Evolutionary conservation across 805 yeast species (phyloP).

Genomic region (Peterozyma xylosa): DNA sequence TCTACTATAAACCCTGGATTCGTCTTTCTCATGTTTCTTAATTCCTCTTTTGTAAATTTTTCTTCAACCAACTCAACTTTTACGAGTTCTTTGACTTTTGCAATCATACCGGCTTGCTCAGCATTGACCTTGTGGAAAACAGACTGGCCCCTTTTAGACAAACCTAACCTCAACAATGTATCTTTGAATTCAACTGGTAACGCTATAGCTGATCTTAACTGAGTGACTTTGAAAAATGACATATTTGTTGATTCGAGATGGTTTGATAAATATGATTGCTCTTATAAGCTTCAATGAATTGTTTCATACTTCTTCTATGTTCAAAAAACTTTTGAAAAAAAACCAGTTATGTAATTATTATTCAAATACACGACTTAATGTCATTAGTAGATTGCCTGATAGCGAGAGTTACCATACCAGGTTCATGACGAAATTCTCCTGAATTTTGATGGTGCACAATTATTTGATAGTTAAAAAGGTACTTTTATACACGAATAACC

Average conservation of each 20-base stretch:
- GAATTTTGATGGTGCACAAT: too few species aligned
- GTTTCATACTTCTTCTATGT: too few species aligned
- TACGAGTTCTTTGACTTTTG: conserved; percentile 79
- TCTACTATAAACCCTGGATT: conserved; percentile 58
- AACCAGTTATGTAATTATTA: too few species aligned
- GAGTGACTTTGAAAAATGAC: conserved; percentile 57
- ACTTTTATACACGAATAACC: too few species aligned
- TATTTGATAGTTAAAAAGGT: too few species aligned
- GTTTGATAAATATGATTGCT: too few species aligned
- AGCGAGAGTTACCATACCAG: too few species aligned
- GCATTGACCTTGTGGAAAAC: conserved; percentile 71
- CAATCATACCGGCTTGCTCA: conserved; percentile 77
- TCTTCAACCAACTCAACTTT: conserved; percentile 66
- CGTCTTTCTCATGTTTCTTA: conserved; percentile 48
- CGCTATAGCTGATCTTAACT: conserved; percentile 78
- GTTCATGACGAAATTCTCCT: too few species aligned
- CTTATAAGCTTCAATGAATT: too few species aligned
- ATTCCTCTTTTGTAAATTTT: conserved; percentile 40
- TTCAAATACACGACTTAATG: too few species aligned
- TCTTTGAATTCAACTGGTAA: conserved; percentile 61
- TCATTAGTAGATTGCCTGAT: too few species aligned
- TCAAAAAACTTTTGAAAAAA: too few species aligned
- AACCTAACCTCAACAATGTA: conserved; percentile 67
- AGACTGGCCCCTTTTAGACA: conserved; percentile 64
- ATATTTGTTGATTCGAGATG: conserved; percentile 9